A percentile compares a stretch with the other conserved stretches of the same genome.
Evolutionary conservation across 1,139 yeast species (phyloP).

Genomic region (Sugiyamaella novakii): DNA sequence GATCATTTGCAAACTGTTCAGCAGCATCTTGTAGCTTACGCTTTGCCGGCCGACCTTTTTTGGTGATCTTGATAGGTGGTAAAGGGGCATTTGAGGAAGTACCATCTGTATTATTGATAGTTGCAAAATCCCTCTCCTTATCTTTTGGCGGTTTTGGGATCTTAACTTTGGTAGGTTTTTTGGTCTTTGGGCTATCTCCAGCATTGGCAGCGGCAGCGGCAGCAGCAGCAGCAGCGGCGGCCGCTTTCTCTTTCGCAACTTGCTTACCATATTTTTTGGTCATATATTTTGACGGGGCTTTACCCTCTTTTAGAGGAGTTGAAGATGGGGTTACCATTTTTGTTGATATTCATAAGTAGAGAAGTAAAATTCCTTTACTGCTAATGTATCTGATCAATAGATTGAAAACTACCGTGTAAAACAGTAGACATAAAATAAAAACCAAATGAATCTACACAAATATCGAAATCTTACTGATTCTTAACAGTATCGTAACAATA

Average conservation of each 20-base stretch:
- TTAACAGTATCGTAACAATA: too few species aligned
- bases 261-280: slow-evolving; percentile 16
- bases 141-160: slow-evolving; percentile 10
- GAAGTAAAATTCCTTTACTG: too few species aligned
- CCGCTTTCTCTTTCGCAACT: slow-evolving; percentile 10
- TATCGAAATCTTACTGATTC: too few species aligned
- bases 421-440: too few species aligned
- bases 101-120: not conserved
- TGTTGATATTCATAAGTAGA: too few species aligned
- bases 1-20: slow-evolving; percentile 1
- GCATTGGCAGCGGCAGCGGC: slow-evolving; percentile 15
- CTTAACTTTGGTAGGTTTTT: slow-evolving; percentile 7
- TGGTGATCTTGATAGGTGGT: slow-evolving; percentile 16
- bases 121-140: not conserved
- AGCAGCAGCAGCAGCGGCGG: slow-evolving; percentile 14
- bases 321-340: slow-evolving; percentile 10
- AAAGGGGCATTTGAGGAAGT: not conserved
- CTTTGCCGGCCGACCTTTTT: slow-evolving; percentile 15
- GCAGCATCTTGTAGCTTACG: slow-evolving; percentile 16
- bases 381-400: too few species aligned
- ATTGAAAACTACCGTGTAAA: too few species aligned
- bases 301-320: slow-evolving; percentile 12
- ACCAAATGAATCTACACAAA: too few species aligned
- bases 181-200: slow-evolving; percentile 12
- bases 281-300: slow-evolving; percentile 14